Evolutionary conservation across 495 filamentous ascomycete species (phyloP).

Genomic region (Annulohypoxylon bovei): DNA sequence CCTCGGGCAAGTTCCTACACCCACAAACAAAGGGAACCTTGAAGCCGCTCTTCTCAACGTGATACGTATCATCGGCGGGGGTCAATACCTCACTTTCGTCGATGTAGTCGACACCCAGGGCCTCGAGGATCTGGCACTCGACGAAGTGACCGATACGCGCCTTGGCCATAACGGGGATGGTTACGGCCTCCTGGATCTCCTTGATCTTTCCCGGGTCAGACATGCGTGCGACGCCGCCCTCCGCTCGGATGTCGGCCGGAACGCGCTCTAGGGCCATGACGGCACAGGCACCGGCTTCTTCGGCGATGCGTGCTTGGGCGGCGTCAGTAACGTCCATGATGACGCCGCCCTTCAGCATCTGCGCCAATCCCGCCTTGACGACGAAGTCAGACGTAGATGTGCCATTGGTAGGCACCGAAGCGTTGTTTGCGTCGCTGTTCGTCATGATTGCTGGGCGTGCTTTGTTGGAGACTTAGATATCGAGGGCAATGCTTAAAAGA

Average conservation of each 20-base stretch:
- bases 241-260: conserved; percentile 91
- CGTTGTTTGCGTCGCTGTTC: conserved; percentile 35
- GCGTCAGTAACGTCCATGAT: conserved; percentile 99
- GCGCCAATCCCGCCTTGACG: conserved; percentile 92
- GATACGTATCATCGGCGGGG: conserved; percentile 87
- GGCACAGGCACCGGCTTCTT: conserved; percentile 93
- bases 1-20: conserved; percentile 94
- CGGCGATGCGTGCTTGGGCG: conserved; percentile 94
- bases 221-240: conserved; percentile 97
- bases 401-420: conserved; percentile 33
- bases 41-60: conserved; percentile 89
- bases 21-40: conserved; percentile 94
- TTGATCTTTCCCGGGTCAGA: conserved; percentile 95
- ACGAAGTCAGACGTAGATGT: conserved; percentile 60
- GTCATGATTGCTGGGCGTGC: conserved; percentile 34
- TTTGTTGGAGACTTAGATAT: not conserved
- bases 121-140: conserved; percentile 98
- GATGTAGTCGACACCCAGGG: conserved; percentile 95
- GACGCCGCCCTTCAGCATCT: conserved; percentile 98
- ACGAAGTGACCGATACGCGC: conserved; percentile 97
- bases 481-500: not conserved
- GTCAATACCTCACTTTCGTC: conserved; percentile 98
- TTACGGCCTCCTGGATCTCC: conserved; percentile 96
- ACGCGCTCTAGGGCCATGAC: conserved; percentile 99
- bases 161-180: conserved; percentile 99